Base-by-base conservation (phyloP, 495 filamentous ascomycete genomes). In the Aspergillus steynii region DNA sequence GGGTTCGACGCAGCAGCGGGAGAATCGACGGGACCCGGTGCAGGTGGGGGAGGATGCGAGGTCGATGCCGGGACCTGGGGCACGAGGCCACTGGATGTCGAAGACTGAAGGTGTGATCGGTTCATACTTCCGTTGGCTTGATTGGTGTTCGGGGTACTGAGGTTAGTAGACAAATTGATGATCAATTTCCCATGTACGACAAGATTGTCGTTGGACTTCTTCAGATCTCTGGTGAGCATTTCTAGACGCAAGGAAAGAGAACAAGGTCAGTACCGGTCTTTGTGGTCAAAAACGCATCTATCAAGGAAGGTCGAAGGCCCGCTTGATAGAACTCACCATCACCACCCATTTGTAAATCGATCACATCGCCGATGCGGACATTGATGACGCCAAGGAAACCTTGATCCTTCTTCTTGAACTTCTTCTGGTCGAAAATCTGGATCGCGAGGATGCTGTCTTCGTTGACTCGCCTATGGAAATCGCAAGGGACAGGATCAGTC, bases 371-470 rank as follows among this genome's bases (percentile, higher is more conserved):
- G 58, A 98, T 89, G 55, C 92, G 89, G 60, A 98, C 89, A 73
- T 99, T 99, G 65, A 99, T 97, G 45, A 99, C 95, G 45, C 95
- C 95, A 26, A 99, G 85, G 67, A 99, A 99, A 1, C 95, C 95
- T 73, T 99, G 95, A 68, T 98, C 95, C 90, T 98, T 99, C 84
- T 99, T 99, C 81, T 99, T 99, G 81, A 98, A 99, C 75, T 99
- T 99, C 82, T 97, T 98, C 74, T 99, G 95, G 73, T 99, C 95
- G 69, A 99, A 99, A 51, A 99, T 96, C 73, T 99, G 95, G 48
- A 99, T 92, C 25, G 94, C 93, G 26, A 99, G 85, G 65, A 98
- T 97, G 70, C 92, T 96, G 65, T 96, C 93, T 69, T 98, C 95
- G 53, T 86, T 91, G 58, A 89, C 94, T 74, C 82, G 82, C 78